A percentile compares a stretch with the other conserved stretches of the same genome.
Conservation (phyloP, 805 yeast genomes). For the Lipomyces kockii region DNA sequence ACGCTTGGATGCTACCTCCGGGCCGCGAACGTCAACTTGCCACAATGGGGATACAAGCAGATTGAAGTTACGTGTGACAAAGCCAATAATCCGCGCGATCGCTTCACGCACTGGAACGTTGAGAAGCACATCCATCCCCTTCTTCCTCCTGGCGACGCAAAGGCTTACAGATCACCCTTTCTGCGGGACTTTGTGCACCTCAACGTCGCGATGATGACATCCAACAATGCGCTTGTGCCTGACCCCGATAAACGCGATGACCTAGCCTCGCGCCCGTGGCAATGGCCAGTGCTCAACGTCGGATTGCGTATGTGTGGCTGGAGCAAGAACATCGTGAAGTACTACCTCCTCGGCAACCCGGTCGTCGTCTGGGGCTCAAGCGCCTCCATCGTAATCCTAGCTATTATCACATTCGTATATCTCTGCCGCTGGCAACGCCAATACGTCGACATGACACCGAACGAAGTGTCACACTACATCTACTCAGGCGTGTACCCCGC, state of each 20-base stretch:
- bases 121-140: constrained; percentile 67
- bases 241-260: constrained; percentile 72
- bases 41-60: constrained; percentile 98
- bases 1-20: constrained; percentile 81
- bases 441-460: constrained; percentile 51
- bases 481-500: constrained; percentile 83
- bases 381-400: constrained; percentile 52
- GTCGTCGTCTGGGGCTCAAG: constrained; percentile 66
- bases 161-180: constrained; percentile 59
- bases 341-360: constrained; percentile 72
- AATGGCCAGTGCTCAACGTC: constrained; percentile 73
- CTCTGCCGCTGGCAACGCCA: constrained; percentile 75
- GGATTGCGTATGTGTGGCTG: constrained; percentile 82
- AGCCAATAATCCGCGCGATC: constrained; percentile 56
- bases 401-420: constrained; percentile 47
- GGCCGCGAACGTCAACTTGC: constrained; percentile 78
- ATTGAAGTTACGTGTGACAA: constrained; percentile 85
- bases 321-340: constrained; percentile 60
- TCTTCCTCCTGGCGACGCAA: constrained; percentile 49
- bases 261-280: constrained; percentile 78
- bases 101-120: constrained; percentile 79
- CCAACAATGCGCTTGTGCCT: constrained; percentile 80
- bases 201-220: constrained; percentile 81
- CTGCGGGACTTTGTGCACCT: constrained; percentile 70
- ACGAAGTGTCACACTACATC: constrained; percentile 50